Evolutionary conservation across 495 filamentous ascomycete genomes (phyloP), one percentile per base, ranked within the genome.

Genomic region (Neurospora discreta): DNA sequence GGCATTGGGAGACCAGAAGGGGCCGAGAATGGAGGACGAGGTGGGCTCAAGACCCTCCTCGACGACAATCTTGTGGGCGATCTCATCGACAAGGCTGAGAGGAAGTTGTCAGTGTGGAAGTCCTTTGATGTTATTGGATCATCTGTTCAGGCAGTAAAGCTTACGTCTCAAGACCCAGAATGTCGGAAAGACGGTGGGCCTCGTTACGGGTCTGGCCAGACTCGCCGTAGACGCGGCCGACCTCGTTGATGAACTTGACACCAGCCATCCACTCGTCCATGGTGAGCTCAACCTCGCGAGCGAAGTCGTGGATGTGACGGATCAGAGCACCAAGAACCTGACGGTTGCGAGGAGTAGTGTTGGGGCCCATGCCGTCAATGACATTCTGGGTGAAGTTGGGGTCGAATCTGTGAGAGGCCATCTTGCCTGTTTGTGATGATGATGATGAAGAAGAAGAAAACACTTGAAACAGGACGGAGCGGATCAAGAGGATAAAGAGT

Each of bases 1-100:
- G 10, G 91, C 91, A 79, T 93, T 89, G 81, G 92, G 91, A 10
- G 89, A 92, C 91, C 91, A 95, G 88, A 95, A 95, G 79, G 92
- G 92, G 42, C 92, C 92, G 42, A 95, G 89, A 78, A 95, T 95
- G 69, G 92, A 89, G 74, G 90, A 91, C 41, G 91, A 93, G 71
- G 92, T 95, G 68, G 92, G 91, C 76, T 89, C 86, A 71, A 88
- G 76, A 70, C 89, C 88, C 70, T 87, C 83, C 75, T 93, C 91
- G 71, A 89, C 87, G 79, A 91, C 81, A 79, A 91, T 87, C 80
- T 92, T 92, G 87, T 93, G 90, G 78, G 91, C 90, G 79, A 95
- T 94, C 78, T 94, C 91, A 75, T 93, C 91, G 73, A 95, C 91
- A 70, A 95, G 87, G 26, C 90, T 91, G 26, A 65, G 60, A 1